Evolutionary conservation across 257 asterid species (phyloP), one percentile per base, ranked within the genome.

Genomic region (Rhazya stricta): DNA sequence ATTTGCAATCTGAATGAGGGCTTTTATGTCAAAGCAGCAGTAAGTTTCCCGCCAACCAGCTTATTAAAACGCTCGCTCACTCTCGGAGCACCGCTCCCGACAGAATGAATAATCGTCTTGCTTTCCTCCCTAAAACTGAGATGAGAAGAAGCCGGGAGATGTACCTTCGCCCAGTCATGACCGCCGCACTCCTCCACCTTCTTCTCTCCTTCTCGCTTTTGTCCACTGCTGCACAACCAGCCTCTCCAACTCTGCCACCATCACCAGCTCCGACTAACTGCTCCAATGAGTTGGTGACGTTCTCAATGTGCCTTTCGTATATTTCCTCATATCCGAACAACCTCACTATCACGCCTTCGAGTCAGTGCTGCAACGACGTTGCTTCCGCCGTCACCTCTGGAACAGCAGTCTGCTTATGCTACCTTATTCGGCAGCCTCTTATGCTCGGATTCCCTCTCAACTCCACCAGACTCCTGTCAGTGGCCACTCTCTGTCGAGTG

Each of bases 301-400:
- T 93, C 83, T 91, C 98, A 15, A 65, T 84, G 42, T 93, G 98
- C 69, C 93, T 93, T 29, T 81, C 93, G 0, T 91, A 82, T 85
- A 81, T 87, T 63, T 81, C 96, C 27, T 78, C 72, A 23, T 73
- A 81, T 67, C 94, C 96, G 34, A 93, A 90, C 90, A 93, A 91
- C 76, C 74, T 75, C 77, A 83, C 94, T 54, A 82, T 58, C 41
- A 75, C 81, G 32, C 98, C 97, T 29, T 78, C 92, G 37, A 79
- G 81, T 43, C 84, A 85, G 74, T 93, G 98, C 80, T 93, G 98
- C 78, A 76, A 84, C 32, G 86, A 77, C 60, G 77, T 91, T 25
- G 79, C 86, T 51, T 62, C 82, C 34, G 85, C 90, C 0, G 81
- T 83, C 78, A 5, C 32, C 32, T 74, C 86, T 66, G 84, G 86